These are phyloP conservation scores for Talinum fruticosum DNA, from an alignment of 148 eudicot genomes.

Conservation along the genomic window DNA sequence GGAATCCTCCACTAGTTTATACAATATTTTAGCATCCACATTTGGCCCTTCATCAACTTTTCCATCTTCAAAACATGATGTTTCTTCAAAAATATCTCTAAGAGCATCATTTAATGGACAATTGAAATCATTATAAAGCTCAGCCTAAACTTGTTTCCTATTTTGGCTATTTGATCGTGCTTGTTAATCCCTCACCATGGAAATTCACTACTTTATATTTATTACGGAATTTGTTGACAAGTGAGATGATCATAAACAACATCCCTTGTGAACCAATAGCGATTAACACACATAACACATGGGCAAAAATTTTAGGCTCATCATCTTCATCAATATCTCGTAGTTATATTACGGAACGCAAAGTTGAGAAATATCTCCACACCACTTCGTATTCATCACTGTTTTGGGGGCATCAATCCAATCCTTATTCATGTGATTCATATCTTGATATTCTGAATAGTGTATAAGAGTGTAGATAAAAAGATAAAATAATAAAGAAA, in stretches of 20 bases:
- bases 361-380: not conserved
- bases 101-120: not conserved
- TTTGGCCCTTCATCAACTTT: no score
- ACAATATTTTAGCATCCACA: no score
- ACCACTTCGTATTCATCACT: not conserved
- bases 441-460: not conserved
- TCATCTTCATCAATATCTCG: constrained; percentile 4
- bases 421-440: not conserved
- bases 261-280: constrained; percentile 9
- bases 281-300: constrained; percentile 5
- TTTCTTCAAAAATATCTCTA: not conserved
- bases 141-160: not conserved
- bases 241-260: constrained; percentile 6
- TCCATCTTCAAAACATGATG: not conserved
- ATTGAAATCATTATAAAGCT: not conserved
- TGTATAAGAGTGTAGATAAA: not conserved
- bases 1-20: no score
- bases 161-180: not conserved
- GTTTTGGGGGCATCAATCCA: constrained; percentile 17
- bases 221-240: not conserved
- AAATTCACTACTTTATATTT: constrained; percentile 9
- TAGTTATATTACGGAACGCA: not conserved
- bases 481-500: no score
- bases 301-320: constrained; percentile 14
- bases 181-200: constrained; percentile 18